Percentiles rank a stretch among this genome's conserved stretches.
These are phyloP conservation scores for Trichoderma sp. DNA, from an alignment of 2,329 filamentous ascomycete genomes.

Conservation along the genomic window DNA sequence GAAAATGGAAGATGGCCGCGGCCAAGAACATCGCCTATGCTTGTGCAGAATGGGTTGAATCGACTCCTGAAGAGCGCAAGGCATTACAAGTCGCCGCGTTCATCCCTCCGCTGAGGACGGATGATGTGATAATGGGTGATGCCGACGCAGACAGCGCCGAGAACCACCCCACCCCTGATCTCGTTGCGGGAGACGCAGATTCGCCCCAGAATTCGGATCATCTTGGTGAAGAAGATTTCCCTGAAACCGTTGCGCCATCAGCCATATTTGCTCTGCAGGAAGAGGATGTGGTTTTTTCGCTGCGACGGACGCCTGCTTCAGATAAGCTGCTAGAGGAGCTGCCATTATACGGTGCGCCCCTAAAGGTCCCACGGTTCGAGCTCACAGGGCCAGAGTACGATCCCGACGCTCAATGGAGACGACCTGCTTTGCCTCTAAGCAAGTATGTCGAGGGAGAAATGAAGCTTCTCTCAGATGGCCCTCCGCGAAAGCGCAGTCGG, in stretches of 20 bases:
- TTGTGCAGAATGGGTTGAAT: constrained; percentile 77
- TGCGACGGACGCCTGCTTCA: constrained; percentile 69
- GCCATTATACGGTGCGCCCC: constrained; percentile 69
- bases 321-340: constrained; percentile 77
- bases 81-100: constrained; percentile 63
- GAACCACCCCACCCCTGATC: constrained; percentile 61
- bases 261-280: constrained; percentile 79
- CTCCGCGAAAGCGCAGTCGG: constrained; percentile 73
- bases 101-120: constrained; percentile 40
- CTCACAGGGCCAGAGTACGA: constrained; percentile 56
- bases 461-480: constrained; percentile 61
- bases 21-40: constrained; percentile 77
- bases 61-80: constrained; percentile 59
- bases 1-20: constrained; percentile 85
- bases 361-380: constrained; percentile 57
- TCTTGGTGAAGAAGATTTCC: constrained; percentile 37
- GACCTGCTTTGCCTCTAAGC: constrained; percentile 76
- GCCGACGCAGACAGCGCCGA: constrained; percentile 33
- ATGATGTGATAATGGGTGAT: constrained; percentile 37
- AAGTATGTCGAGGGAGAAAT: constrained; percentile 84
- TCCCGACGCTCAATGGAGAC: constrained; percentile 69
- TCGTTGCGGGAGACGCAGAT: constrained; percentile 63
- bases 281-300: constrained; percentile 75
- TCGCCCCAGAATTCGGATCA: constrained; percentile 46
- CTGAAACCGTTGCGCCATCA: constrained; percentile 62